These are phyloP conservation scores for Penicillium roqueforti DNA, from an alignment of 495 filamentous ascomycete species.

Conservation along the genomic window DNA sequence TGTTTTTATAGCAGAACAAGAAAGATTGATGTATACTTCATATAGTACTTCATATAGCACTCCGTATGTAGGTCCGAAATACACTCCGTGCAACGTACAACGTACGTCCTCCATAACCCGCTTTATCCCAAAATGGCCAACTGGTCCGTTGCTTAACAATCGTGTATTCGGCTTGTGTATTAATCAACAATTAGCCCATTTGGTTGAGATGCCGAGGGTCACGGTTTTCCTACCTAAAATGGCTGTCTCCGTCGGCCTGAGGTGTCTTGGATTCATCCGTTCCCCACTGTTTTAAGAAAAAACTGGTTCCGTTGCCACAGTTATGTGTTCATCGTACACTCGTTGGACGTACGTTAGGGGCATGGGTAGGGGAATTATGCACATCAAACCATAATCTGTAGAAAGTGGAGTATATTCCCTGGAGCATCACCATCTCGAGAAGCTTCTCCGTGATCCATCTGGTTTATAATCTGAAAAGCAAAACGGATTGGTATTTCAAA, in stretches of 20 bases:
- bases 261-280: slow-evolving; percentile 18
- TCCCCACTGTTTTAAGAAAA: slow-evolving; percentile 16
- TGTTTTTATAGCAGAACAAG: not conserved
- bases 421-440: slow-evolving; percentile 26
- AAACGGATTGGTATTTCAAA: not conserved
- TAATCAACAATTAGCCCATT: not conserved
- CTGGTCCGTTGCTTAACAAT: slow-evolving; percentile 13
- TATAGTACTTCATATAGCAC: too few species aligned
- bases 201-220: not conserved
- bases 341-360: not conserved
- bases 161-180: not conserved
- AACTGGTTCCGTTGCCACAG: slow-evolving; percentile 6
- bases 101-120: not conserved
- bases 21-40: not conserved
- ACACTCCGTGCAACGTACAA: too few species aligned
- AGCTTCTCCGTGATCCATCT: slow-evolving; percentile 28
- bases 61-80: too few species aligned
- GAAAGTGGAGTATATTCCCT: slow-evolving; percentile 14
- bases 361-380: not conserved
- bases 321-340: not conserved
- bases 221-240: slow-evolving; percentile 31
- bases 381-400: not conserved
- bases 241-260: slow-evolving; percentile 21
- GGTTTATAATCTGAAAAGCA: slow-evolving; percentile 23
- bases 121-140: not conserved